Evolutionary conservation across 2,329 filamentous ascomycete species (phyloP), one percentile per base, ranked within the genome.

Genomic region (Dactylella cylindrospora): DNA sequence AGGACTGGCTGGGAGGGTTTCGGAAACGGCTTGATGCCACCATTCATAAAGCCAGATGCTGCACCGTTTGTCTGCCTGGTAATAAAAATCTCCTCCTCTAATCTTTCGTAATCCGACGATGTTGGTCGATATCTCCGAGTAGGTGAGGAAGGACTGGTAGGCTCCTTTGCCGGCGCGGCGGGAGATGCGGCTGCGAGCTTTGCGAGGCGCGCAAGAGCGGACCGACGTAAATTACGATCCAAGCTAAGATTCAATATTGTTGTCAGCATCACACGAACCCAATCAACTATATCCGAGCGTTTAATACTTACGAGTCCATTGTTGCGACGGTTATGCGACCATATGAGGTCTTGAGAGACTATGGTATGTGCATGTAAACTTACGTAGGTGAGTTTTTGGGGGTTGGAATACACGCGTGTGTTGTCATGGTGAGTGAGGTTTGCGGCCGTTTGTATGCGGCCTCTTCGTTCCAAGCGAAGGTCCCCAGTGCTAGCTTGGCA

Each of bases 121-220:
- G 47, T 46, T 15, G 41, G 55, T 35, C 29, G 47, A 39, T 43
- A 29, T n/a, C 55, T 47, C 10, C 55, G 25, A 23, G 55, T 61
- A n/a, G 55, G 55, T 20, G 55, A 61, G 15, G 55, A 53, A 22
- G 55, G 55, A 28, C 52, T 35, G 41, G 36, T 38, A 43, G 43
- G 23, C 8, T 52, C 39, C 22, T 53, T 39, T n/a, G 39, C 22
- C 9, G 47, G 47, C 15, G 55, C 47, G 7, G 55, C 55, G 36
- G 55, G 55, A n/a, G 55, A 61, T 9, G 35, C 33, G n/a, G 55
- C 55, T 13, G 55, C 55, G 41, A 61, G 47, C 47, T 61, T 53
- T 41, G 55, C 55, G 13, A 61, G 41, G 10, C 47, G 55, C 41
- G 47, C 41, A 23, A 61, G 55, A 31, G 55, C 55, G n/a, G 47